A percentile compares a stretch with the other conserved stretches of the same genome.
phyloP scores from a whole-genome alignment of 106 monocot genomes.

The Chionographis japonica region DNA sequence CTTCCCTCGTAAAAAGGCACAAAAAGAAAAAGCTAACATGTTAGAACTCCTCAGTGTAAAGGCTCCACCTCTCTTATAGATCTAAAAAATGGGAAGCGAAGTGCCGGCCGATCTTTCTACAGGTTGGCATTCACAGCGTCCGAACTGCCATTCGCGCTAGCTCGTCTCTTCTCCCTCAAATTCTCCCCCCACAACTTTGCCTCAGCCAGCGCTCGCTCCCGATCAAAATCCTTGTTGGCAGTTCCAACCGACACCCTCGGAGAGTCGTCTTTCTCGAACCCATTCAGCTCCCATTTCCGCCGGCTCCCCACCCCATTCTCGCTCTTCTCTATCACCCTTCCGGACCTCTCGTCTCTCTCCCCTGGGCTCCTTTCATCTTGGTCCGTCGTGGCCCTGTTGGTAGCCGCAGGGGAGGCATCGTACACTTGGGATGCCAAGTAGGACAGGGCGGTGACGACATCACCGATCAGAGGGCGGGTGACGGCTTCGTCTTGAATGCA shows the following conservation, averaged over 20 bases:
- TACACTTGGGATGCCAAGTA: conserved; percentile 66
- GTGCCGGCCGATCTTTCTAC: neutral
- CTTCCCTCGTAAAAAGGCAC: too few relatives aligned
- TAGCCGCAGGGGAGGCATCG: conserved; percentile 16
- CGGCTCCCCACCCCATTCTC: conserved; percentile 13
- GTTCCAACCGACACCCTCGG: conserved; percentile 21
- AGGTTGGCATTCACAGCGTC: conserved; percentile 1
- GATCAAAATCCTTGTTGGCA: conserved; percentile 29
- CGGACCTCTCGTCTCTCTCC: conserved; percentile 5
- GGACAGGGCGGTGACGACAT: conserved; percentile 78
- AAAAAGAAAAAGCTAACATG: too few relatives aligned
- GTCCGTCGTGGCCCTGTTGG: neutral
- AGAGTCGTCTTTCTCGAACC: conserved; percentile 14
- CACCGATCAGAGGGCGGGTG: conserved; percentile 61
- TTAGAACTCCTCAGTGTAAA: too few relatives aligned
- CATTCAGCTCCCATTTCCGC: conserved; percentile 6
- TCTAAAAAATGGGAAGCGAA: too few relatives aligned
- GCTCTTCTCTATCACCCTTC: conserved; percentile 1
- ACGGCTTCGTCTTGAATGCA: conserved; percentile 77
- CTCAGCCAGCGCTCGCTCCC: conserved; percentile 64
- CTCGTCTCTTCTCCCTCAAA: conserved; percentile 42
- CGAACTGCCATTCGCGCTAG: conserved; percentile 4
- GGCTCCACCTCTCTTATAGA: too few relatives aligned
- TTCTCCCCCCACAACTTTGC: conserved; percentile 77
- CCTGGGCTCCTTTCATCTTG: conserved; percentile 1